Conservation (phyloP, 495 filamentous ascomycete genomes). For the Opeltia flavorubescens region DNA sequence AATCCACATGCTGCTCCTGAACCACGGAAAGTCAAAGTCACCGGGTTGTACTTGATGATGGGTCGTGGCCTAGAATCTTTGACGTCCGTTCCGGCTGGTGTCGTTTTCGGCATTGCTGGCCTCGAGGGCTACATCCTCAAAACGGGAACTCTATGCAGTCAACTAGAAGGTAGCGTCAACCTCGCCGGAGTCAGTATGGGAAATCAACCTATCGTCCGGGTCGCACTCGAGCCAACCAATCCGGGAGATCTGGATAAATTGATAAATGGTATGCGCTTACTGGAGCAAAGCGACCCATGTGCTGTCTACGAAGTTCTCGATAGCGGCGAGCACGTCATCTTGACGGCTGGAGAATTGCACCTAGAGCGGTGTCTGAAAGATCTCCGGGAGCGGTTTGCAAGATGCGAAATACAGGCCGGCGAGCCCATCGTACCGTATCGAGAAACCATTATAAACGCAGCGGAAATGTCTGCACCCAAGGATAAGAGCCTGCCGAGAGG, state of each 20-base stretch:
- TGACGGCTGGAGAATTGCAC: slow-evolving; percentile 90
- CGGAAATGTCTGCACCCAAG: slow-evolving; percentile 81
- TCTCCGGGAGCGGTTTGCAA: slow-evolving; percentile 81
- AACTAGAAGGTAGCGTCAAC: slow-evolving; percentile 80
- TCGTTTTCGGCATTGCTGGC: slow-evolving; percentile 91
- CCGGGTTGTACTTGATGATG: slow-evolving; percentile 91
- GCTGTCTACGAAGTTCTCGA: slow-evolving; percentile 88
- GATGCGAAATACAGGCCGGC: slow-evolving; percentile 88
- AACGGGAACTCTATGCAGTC: slow-evolving; percentile 84
- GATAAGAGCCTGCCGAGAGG: slow-evolving; percentile 84
- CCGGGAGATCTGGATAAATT: slow-evolving; percentile 85
- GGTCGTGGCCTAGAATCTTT: slow-evolving; percentile 77
- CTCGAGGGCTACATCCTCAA: slow-evolving; percentile 87
- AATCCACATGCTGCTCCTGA: slow-evolving; percentile 61
- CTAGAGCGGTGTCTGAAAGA: slow-evolving; percentile 91
- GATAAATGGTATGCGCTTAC: slow-evolving; percentile 72
- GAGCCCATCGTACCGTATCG: slow-evolving; percentile 92
- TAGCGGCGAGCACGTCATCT: slow-evolving; percentile 87
- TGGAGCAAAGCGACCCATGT: slow-evolving; percentile 91
- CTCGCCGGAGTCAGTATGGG: slow-evolving; percentile 71
- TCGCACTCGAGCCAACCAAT: slow-evolving; percentile 80
- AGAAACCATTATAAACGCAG: slow-evolving; percentile 72
- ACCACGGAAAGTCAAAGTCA: slow-evolving; percentile 72
- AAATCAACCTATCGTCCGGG: slow-evolving; percentile 80
- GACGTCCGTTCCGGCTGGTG: slow-evolving; percentile 74